Evolutionary conservation across 2,329 filamentous ascomycete species (phyloP), one percentile per base, ranked within the genome.

Genomic region (Ophiostoma triangulosporum): DNA sequence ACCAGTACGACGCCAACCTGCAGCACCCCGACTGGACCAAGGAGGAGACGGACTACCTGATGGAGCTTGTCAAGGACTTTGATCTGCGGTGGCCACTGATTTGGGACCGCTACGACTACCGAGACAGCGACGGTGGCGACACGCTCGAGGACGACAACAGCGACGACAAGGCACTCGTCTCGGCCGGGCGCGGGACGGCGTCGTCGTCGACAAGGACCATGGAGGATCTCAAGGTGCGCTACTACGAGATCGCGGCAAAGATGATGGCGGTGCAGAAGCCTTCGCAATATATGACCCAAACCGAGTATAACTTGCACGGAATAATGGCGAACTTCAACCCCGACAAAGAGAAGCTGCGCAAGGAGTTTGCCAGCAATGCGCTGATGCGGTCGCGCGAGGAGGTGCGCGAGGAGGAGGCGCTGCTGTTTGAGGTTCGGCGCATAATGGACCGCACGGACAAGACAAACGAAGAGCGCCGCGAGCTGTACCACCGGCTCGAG

Each of bases 21-120:
- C 77, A 81, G 61, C 84, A 75, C 63, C 73, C 80, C 14, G 83
- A 91, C 61, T 98, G 93, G 93, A 84, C 86, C 14, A 88, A 85
- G 63, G 84, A 93, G 62, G 93, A 98, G 69, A 98, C 93, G 8
- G 89, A 96, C 64, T 96, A 96, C 64, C 69, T 98, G 58, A 77
- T 97, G 64, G 72, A 79, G 3, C 66, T 91, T 33, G 86, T 81
- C 14, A 76, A 76, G 54, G 84, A 90, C 48, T 95, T 83, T 64
- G 88, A 95, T 63, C 75, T 95, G 56, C 83, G 93, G 60, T 98
- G 93, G 89, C 78, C 91, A 3, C 67, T 97, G 15, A 87, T 98
- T 56, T 88, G 84, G 74, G 93, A 98, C 66, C 86, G 91, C 55
- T 98, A 96, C 69, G 87, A 95, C 52, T 95, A 80, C 65, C 69